phyloP scores from a whole-genome alignment of 805 yeast species.

The Candida piceae region DNA sequence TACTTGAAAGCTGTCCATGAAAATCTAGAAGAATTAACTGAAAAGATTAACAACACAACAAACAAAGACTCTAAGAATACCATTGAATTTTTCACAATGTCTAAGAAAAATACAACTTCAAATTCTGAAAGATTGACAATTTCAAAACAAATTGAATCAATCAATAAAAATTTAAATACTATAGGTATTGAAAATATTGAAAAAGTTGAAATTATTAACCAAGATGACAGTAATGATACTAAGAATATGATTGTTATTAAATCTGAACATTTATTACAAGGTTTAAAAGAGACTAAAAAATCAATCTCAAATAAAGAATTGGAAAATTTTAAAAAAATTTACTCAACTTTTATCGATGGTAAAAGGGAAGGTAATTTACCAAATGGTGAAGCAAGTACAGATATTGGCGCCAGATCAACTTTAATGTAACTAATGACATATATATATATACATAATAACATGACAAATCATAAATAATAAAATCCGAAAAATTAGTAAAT shows the following conservation, averaged over 20 bases:
- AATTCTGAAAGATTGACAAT: slow-evolving; percentile 13
- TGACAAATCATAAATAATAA: neutral
- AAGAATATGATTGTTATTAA: slow-evolving; percentile 40
- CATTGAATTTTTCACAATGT: slow-evolving; percentile 21
- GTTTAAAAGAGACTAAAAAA: slow-evolving; percentile 77
- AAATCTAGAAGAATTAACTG: slow-evolving; percentile 48
- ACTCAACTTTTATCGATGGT: slow-evolving; percentile 60
- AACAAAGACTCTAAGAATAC: slow-evolving; percentile 3
- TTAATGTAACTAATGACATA: slow-evolving; percentile 48
- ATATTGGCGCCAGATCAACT: slow-evolving; percentile 81
- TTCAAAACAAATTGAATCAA: slow-evolving; percentile 17
- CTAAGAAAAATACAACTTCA: slow-evolving; percentile 3
- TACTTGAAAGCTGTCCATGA: slow-evolving; percentile 80
- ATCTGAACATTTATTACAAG: slow-evolving; percentile 50
- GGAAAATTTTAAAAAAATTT: slow-evolving; percentile 55
- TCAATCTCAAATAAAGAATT: slow-evolving; percentile 77
- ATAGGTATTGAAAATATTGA: slow-evolving; percentile 36
- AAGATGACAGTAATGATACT: slow-evolving; percentile 10
- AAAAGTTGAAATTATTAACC: slow-evolving; percentile 18
- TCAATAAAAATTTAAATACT: slow-evolving; percentile 14
- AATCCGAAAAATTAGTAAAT: too few species aligned
- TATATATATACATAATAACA: neutral
- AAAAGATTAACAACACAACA: slow-evolving; percentile 14
- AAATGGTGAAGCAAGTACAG: slow-evolving; percentile 71
- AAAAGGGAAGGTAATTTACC: slow-evolving; percentile 83